These are phyloP conservation scores for Termitomyces sp. DNA, from an alignment of 1,284 basidiomycete species.

Conservation along the genomic window DNA sequence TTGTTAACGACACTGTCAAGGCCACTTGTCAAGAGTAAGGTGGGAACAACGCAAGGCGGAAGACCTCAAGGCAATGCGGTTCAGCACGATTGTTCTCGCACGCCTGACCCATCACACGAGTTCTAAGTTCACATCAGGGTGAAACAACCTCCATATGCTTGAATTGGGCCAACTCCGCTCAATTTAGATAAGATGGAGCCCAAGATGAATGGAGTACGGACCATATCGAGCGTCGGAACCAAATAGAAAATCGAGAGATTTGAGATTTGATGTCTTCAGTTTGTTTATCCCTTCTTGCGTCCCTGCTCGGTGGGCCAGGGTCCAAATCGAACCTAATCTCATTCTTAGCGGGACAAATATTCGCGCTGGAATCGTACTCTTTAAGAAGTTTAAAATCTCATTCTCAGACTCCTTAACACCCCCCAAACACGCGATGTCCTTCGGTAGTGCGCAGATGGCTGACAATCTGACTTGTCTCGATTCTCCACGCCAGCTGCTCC, in stretches of 20 bases:
- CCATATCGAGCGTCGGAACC: constrained; percentile 8
- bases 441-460: neutral
- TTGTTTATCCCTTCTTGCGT: constrained; percentile 3
- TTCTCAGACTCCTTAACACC: neutral
- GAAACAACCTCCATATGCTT: constrained; percentile 1
- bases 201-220: constrained; percentile 4
- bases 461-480: neutral
- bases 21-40: neutral
- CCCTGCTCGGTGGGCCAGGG: constrained; percentile 3
- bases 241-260: constrained; percentile 4
- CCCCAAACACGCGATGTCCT: neutral
- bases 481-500: neutral
- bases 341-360: constrained; percentile 1
- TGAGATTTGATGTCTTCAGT: constrained; percentile 9
- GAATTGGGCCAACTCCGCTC: neutral
- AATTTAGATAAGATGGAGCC: constrained; percentile 2
- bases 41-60: neutral
- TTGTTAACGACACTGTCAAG: neutral
- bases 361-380: neutral
- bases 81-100: neutral
- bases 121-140: neutral
- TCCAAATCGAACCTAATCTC: constrained; percentile 9
- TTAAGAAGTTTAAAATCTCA: neutral
- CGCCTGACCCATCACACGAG: constrained; percentile 4
- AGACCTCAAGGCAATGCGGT: neutral